Evolutionary conservation across 495 filamentous ascomycete genomes (phyloP), one percentile per base, ranked within the genome.

Genomic region (Aspergillus campestris): DNA sequence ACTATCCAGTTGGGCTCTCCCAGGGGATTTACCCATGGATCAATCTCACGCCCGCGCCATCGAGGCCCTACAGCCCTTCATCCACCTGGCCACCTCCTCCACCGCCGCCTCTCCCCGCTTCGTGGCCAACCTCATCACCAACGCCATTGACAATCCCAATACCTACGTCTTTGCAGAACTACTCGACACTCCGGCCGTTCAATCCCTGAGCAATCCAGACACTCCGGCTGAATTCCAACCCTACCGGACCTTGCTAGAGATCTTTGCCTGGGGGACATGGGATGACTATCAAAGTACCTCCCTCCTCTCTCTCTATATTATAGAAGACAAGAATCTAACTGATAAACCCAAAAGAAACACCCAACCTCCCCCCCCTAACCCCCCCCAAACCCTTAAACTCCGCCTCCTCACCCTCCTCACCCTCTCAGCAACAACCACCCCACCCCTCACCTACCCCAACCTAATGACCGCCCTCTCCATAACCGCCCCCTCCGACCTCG

Each of bases 81-180:
- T 97, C 49, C 81, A 83, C 31, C 86, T 96, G 45, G 82, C 86
- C 51, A 90, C 86, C 60, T 87, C 87, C 29, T 65, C 54, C 48
- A 70, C 59, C 34, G 88, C 89, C 34, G 83, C 79, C 5, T 86
- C 87, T 0, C 86, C 88, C 15, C 82, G 86, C 40, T 86, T 89
- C 38, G 83, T 89, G 15, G 82, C 87, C 42, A 88, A 95, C 55
- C 78, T 99, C 8, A 77, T 97, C 54, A 78, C 77, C 13, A 87
- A 89, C 67, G 92, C 89, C 27, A 97, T 89, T 35, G 86, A 88
- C 13, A 81, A 78, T 40, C 80, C 87, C 8, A 86, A 94, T 59
- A 91, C 88, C 57, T 97, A 83, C 65, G 81, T 97, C 70, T 99
- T 99, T 72, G 80, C 86, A 40, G 92, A 97, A 72, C 82, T 99